Evolutionary conservation across 768 basidiomycete species (phyloP).

Genomic region (Fistulinella prunicolor): DNA sequence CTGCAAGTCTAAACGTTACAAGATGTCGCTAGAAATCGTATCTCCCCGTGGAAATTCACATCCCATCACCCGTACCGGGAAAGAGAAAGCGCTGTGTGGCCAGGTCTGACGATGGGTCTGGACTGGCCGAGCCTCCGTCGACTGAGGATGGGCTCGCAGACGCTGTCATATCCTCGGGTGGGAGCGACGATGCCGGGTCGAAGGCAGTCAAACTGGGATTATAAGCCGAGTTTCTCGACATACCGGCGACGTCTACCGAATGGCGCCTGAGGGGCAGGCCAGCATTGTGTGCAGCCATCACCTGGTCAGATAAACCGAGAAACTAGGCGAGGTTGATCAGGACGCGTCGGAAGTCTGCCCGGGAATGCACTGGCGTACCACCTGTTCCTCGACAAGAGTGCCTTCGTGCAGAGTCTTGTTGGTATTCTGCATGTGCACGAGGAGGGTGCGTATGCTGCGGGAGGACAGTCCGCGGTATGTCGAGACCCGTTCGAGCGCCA

Average conservation of each 20-base stretch:
- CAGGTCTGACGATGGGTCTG: conserved; percentile 21
- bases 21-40: conserved; percentile 1
- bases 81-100: conserved; percentile 15
- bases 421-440: conserved; percentile 66
- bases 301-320: conserved; percentile 28
- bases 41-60: conserved; percentile 11
- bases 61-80: conserved; percentile 10
- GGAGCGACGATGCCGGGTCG: conserved; percentile 13
- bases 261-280: conserved; percentile 31
- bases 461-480: conserved; percentile 55
- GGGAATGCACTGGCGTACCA: conserved; percentile 34
- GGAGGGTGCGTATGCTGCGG: conserved; percentile 64
- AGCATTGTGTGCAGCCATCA: conserved; percentile 24
- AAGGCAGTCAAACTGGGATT: conserved; percentile 12
- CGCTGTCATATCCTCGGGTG: conserved; percentile 15
- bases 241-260: conserved; percentile 25
- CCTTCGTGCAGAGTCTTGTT: conserved; percentile 49
- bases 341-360: neutral
- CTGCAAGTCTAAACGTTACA: neutral
- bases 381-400: conserved; percentile 53
- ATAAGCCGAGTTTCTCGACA: conserved; percentile 12
- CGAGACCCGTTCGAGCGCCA: conserved; percentile 47
- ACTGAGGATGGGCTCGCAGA: conserved; percentile 24
- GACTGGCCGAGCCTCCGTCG: conserved; percentile 16
- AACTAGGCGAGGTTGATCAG: conserved; percentile 18